A percentile compares a stretch with the other conserved stretches of the same genome.
Evolutionary conservation across 2,329 filamentous ascomycete species (phyloP).

Genomic region (Aspergillus tanneri): DNA sequence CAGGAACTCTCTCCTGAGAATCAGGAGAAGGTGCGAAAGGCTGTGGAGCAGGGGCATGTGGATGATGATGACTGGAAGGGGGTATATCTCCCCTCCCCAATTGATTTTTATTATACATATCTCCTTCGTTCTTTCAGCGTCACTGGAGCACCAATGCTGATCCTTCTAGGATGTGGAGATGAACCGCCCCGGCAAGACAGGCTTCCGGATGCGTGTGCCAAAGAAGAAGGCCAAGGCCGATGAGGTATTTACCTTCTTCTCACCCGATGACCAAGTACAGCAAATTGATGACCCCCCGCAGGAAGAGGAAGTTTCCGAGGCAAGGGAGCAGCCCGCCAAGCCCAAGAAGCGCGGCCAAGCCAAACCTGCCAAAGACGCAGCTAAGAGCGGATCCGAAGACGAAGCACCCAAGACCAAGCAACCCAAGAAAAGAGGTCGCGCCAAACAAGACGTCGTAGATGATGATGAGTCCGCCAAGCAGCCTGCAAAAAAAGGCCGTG

Average conservation of each 20-base stretch:
- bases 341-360: slow-evolving; percentile 20
- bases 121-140: not conserved
- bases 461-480: slow-evolving; percentile 11
- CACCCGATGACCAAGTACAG: not conserved
- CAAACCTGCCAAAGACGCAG: slow-evolving; percentile 13
- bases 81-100: slow-evolving; percentile 52
- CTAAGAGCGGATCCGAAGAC: slow-evolving; percentile 16
- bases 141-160: slow-evolving; percentile 9
- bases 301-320: slow-evolving; percentile 16
- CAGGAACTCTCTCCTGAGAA: slow-evolving; percentile 70
- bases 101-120: not conserved
- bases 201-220: slow-evolving; percentile 54
- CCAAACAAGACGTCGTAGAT: slow-evolving; percentile 14
- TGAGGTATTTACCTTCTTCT: slow-evolving; percentile 18
- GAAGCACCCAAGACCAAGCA: slow-evolving; percentile 19
- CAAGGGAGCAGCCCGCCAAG: slow-evolving; percentile 16
- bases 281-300: not conserved
- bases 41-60: slow-evolving; percentile 75
- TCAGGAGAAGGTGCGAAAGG: slow-evolving; percentile 71
- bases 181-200: slow-evolving; percentile 66
- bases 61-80: slow-evolving; percentile 85
- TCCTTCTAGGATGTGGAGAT: slow-evolving; percentile 65
- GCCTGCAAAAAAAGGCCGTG: slow-evolving; percentile 24
- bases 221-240: slow-evolving; percentile 36
- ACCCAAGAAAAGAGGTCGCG: slow-evolving; percentile 10